Conservation (phyloP, 305 asterid species). For the Striga hermonthica region DNA sequence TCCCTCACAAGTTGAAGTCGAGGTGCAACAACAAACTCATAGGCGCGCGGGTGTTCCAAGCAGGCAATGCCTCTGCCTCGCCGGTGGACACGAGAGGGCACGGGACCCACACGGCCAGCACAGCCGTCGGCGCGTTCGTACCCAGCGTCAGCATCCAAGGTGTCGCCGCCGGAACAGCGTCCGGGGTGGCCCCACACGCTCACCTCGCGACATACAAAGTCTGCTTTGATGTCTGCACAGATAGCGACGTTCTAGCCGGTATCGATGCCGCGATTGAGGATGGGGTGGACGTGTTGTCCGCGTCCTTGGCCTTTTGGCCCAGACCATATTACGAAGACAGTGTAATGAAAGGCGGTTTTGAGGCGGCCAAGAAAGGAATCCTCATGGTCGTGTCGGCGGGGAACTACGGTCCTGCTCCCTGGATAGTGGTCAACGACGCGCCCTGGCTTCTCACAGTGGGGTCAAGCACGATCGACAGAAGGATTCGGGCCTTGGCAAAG, state of each 20-base stretch:
- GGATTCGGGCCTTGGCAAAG: constrained; percentile 29
- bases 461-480: constrained; percentile 39
- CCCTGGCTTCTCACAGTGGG: constrained; percentile 51
- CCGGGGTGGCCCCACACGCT: constrained; percentile 29
- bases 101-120: constrained; percentile 48
- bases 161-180: constrained; percentile 42
- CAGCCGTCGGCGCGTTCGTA: constrained; percentile 42
- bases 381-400: constrained; percentile 17
- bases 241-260: background rate
- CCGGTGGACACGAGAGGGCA: constrained; percentile 34
- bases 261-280: background rate
- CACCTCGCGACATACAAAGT: background rate
- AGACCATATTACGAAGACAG: background rate
- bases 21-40: background rate
- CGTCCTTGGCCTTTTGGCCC: background rate
- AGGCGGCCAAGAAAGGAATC: constrained; percentile 39
- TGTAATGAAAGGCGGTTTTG: constrained; percentile 34
- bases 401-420: background rate
- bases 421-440: constrained; percentile 31
- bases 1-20: background rate
- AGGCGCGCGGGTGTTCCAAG: background rate
- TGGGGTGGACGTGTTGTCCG: background rate
- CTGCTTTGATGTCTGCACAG: background rate
- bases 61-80: too few species aligned
- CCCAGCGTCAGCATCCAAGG: constrained; percentile 37